A percentile compares a stretch with the other conserved stretches of the same genome.
Conservation (phyloP, 1,284 basidiomycete species). For the Moesziomyces sp. region DNA sequence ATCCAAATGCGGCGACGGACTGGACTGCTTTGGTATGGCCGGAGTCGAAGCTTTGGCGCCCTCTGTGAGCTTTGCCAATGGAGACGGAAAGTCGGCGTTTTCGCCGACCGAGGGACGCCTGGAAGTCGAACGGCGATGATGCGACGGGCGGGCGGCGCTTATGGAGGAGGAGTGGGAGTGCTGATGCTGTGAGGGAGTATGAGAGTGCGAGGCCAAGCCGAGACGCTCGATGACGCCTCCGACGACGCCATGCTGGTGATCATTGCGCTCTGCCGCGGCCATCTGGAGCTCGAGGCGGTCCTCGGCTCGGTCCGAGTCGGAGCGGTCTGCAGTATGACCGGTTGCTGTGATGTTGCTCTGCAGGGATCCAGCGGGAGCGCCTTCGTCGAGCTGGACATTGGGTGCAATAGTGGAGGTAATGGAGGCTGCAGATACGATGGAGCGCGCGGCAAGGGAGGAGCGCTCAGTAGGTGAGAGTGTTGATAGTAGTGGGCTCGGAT, state of each 20-base stretch:
- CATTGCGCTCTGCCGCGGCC: constrained; percentile 46
- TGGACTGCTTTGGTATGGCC: not conserved
- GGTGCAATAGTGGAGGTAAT: constrained; percentile 25
- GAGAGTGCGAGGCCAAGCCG: constrained; percentile 21
- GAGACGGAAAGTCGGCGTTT: not conserved
- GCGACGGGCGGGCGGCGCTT: constrained; percentile 5
- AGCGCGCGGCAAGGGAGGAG: constrained; percentile 20
- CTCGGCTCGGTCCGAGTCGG: constrained; percentile 27
- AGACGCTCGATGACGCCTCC: constrained; percentile 45
- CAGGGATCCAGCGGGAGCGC: constrained; percentile 14
- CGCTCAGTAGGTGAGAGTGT: constrained; percentile 20
- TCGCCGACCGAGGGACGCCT: not conserved
- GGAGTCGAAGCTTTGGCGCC: not conserved
- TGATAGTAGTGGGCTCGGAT: constrained; percentile 21
- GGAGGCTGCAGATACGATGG: constrained; percentile 32
- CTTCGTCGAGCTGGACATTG: constrained; percentile 46
- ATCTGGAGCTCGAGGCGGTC: constrained; percentile 41
- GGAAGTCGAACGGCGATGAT: constrained; percentile 19
- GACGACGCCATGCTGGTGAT: constrained; percentile 45
- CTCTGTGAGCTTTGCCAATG: not conserved
- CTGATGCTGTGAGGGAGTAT: constrained; percentile 14
- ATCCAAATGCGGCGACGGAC: not conserved
- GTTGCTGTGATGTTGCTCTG: constrained; percentile 40
- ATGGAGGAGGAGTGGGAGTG: not conserved
- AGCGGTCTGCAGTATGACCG: constrained; percentile 29